Base-by-base conservation (phyloP, 1,284 basidiomycete species). In the Trametes sp. region DNA sequence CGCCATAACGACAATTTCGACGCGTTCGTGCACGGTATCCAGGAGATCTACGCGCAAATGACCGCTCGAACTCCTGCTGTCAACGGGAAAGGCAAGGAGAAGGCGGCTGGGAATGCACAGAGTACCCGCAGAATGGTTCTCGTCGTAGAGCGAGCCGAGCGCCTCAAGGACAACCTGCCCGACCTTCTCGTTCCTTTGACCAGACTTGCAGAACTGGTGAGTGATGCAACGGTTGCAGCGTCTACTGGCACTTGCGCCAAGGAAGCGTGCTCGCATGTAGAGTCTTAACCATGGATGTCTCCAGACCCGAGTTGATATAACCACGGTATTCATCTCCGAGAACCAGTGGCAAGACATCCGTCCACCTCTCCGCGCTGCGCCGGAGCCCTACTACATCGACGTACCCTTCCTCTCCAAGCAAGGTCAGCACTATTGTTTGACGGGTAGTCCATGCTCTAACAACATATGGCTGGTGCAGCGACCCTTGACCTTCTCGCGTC, bases 381-480 rank as follows among this genome's bases (percentile, higher is more conserved):
- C 87, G 0, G 92, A 94, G 70, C 94, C 94, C 0, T 88, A 89
- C 67, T 86, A 87, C 70, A 74, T 95, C n/a, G 86, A 89, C 61
- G 75, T 92, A 0, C 76, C 82, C 1, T 77, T 85, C 1, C 78
- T 82, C 1, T 77, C 78, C n/a, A 90, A 89, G 78, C 80, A 88
- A 79, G 83, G 92, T 89, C 61, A 44, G 80, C 7, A 4, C 9
- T 8, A 14, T 13, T 24, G 4, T 1, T 9, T 5, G 4, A 38
- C 7, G 10, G 8, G 45, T 8, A 14, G 21, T 26, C 16, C 23
- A 28, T 24, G 23, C 11, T 28, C 14, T 29, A 7, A 10, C 19
- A 11, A 13, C 35, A 16, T 8, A 36, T 4, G 14, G 9, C 8
- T 8, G 14, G 4, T 69, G 5, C 69, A 85, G 79, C 77, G 55